Base-by-base conservation (phyloP, 2,329 filamentous ascomycete species). In the Fusarium sulawesiense region DNA sequence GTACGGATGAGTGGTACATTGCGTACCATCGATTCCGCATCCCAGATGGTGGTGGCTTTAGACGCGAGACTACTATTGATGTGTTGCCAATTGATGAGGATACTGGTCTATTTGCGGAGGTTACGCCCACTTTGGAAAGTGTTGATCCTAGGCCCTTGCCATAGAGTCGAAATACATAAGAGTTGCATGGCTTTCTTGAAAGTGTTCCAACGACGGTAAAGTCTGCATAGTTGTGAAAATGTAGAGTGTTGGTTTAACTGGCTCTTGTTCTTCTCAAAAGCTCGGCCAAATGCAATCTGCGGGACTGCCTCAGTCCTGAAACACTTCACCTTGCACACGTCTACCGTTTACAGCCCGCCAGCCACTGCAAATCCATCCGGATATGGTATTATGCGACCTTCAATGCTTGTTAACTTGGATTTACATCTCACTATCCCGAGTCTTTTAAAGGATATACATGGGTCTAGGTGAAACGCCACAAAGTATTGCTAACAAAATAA, bases 1-100 rank as follows among this genome's bases (percentile, higher is more conserved):
- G 79, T 0, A 84, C 82, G 1, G 83, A 85, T 64, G 78, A 84
- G 25, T 85, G 83, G 83, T 84, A 83, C 60, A 84, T 86, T 32
- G 83, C 79, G 0, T 85, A 85, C 50, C 83, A 85, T 64, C 79
- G 83, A 3, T 85, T 85, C 59, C 76, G 71, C 6, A 84, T 85
- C 30, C 83, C 83, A 0, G 73, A 77, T 42, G 83, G 84, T 0
- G 78, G 83, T 59, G 84, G 83, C 1, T 83, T 79, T 4, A 75
- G 79, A 49, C 72, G 83, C 0, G 83, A 85, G 76, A 80, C 78
- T 4, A 81, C 81, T 0, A 80, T 85, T 44, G 83, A 85, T 48
- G 65, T 67, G 10, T 40, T 85, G 18, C 75, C 71, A 4, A 83
- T 85, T 49, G 77, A 82, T 48, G 27, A 59, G 7, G 68, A 78